Percentiles rank a stretch among this genome's conserved stretches.
phyloP scores from a whole-genome alignment of 805 yeast genomes.

The Hanseniaspora vineae region DNA sequence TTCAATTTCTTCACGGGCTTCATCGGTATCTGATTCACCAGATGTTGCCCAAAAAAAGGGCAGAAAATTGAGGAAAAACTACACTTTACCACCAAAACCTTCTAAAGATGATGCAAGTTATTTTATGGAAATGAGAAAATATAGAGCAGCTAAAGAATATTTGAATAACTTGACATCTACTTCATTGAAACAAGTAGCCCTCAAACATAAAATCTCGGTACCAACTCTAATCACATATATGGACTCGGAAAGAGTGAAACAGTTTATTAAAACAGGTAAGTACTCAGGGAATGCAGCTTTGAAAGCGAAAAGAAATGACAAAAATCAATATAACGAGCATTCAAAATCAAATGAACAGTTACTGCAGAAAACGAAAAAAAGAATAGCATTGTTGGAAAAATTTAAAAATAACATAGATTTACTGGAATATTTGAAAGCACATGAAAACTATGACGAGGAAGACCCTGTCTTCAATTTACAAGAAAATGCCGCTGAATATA shows the following conservation, averaged over 20 bases:
- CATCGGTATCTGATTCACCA: too few species aligned
- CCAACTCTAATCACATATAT: constrained; percentile 6
- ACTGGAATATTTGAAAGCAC: background rate
- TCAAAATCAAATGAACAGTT: background rate
- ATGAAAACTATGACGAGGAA: background rate
- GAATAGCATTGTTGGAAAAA: background rate
- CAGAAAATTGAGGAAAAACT: constrained; percentile 5
- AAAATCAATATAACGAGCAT: constrained; percentile 6
- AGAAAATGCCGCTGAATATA: too few species aligned
- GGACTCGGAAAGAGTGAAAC: constrained; percentile 5
- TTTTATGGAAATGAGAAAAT: constrained; percentile 4
- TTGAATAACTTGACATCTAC: constrained; percentile 2
- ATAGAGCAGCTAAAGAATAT: constrained; percentile 6
- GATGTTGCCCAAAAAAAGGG: constrained; percentile 2
- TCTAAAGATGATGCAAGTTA: background rate
- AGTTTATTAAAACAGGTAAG: constrained; percentile 5
- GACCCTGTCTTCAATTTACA: background rate
- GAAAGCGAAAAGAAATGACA: constrained; percentile 4
- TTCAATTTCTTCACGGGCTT: background rate
- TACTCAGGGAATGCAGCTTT: constrained; percentile 4
- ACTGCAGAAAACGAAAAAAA: background rate
- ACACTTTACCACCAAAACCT: constrained; percentile 7
- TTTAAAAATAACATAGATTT: background rate
- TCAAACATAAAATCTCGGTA: constrained; percentile 4
- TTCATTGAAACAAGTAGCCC: constrained; percentile 4